phyloP scores from a whole-genome alignment of 1,284 basidiomycete genomes.

The Puccinia hordei region DNA sequence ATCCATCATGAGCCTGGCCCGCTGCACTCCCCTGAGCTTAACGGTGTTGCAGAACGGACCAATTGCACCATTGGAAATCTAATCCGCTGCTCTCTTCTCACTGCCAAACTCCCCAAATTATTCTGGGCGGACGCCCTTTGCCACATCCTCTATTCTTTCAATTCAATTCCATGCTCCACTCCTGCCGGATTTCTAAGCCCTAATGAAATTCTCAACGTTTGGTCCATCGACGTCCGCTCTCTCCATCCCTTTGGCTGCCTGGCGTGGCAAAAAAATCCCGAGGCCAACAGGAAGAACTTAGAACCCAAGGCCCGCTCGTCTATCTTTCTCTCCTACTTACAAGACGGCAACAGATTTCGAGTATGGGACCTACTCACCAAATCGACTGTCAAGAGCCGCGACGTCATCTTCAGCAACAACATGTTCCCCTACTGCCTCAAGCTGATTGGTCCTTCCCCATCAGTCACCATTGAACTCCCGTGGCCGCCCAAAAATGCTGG shows the following conservation, averaged over 20 bases:
- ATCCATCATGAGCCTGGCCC: constrained; percentile 58
- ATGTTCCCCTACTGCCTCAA: background rate
- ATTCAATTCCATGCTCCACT: constrained; percentile 24
- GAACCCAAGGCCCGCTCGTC: background rate
- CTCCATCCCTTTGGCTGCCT: constrained; percentile 30
- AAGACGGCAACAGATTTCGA: constrained; percentile 11
- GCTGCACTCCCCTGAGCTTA: constrained; percentile 60
- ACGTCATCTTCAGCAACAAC: constrained; percentile 2
- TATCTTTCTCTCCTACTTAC: constrained; percentile 1
- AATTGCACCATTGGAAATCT: constrained; percentile 45
- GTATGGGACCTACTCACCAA: constrained; percentile 17
- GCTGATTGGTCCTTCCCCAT: background rate
- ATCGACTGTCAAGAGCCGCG: background rate
- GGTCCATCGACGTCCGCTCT: too few species aligned
- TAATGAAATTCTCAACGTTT: background rate
- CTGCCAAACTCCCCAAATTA: background rate
- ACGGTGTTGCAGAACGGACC: constrained; percentile 57
- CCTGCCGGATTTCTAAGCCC: background rate
- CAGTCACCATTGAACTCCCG: background rate
- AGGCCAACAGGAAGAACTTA: background rate
- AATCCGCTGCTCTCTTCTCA: background rate
- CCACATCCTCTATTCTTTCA: background rate
- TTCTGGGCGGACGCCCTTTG: too few species aligned
- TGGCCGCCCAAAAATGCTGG: background rate
- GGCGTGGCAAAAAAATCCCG: constrained; percentile 18